These are phyloP conservation scores for Anacardium occidentale DNA, from an alignment of 345 rosid species.

Conservation along the genomic window DNA sequence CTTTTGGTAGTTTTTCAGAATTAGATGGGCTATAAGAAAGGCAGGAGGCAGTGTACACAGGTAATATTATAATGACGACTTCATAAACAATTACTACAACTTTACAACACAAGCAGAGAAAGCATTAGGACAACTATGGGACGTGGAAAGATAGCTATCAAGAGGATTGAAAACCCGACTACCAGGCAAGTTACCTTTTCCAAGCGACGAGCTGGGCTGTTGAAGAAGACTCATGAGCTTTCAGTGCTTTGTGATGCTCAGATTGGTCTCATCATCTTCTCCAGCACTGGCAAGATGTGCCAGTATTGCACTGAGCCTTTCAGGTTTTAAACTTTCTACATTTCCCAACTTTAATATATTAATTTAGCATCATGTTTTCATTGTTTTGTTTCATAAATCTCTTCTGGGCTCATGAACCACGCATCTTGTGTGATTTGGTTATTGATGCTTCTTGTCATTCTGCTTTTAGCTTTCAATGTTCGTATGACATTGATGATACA, in stretches of 20 bases:
- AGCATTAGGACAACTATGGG: slow-evolving; percentile 25
- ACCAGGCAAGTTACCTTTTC: slow-evolving; percentile 54
- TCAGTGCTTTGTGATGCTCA: slow-evolving; percentile 52
- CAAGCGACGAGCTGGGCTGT: slow-evolving; percentile 39
- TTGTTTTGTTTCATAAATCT: too few species aligned
- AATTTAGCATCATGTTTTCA: too few species aligned
- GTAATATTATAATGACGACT: too few species aligned
- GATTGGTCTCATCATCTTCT: slow-evolving; percentile 51
- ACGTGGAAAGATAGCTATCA: slow-evolving; percentile 41
- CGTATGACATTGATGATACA: background rate
- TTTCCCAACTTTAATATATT: background rate
- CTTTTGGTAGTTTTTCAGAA: slow-evolving; percentile 12
- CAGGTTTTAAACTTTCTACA: slow-evolving; percentile 21
- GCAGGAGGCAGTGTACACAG: background rate
- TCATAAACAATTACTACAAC: background rate
- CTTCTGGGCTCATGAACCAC: too few species aligned
- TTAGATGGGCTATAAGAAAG: background rate
- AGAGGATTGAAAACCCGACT: slow-evolving; percentile 47
- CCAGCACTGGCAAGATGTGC: slow-evolving; percentile 43
- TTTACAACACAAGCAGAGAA: too few species aligned
- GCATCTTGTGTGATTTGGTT: too few species aligned
- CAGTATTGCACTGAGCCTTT: slow-evolving; percentile 43
- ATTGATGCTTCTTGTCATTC: background rate
- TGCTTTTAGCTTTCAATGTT: background rate
- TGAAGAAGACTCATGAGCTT: slow-evolving; percentile 48